phyloP scores from a whole-genome alignment of 495 filamentous ascomycete species.

The Aspergillus sclerotioniger region DNA sequence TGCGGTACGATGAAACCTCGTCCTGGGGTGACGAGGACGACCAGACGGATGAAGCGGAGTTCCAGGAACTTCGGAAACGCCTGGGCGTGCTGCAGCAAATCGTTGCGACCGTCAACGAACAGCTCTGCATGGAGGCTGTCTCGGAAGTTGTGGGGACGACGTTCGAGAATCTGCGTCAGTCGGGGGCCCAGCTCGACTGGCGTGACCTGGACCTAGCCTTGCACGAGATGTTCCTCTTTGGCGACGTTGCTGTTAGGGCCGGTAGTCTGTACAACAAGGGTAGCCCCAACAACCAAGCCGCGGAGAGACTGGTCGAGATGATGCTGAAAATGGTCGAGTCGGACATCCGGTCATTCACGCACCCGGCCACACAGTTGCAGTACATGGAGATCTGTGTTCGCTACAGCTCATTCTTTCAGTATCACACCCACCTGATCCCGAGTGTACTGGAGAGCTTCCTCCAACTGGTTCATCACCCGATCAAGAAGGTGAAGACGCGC shows the following conservation, averaged over 20 bases:
- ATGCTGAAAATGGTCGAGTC: slow-evolving; percentile 93
- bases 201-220: slow-evolving; percentile 93
- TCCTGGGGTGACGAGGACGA: slow-evolving; percentile 94
- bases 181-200: slow-evolving; percentile 79
- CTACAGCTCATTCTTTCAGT: slow-evolving; percentile 89
- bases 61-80: slow-evolving; percentile 86
- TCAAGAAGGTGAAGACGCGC: slow-evolving; percentile 77
- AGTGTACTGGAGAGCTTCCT: slow-evolving; percentile 92
- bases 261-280: slow-evolving; percentile 81
- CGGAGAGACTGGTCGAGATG: slow-evolving; percentile 79
- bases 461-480: slow-evolving; percentile 78
- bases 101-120: slow-evolving; percentile 79
- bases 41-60: slow-evolving; percentile 97
- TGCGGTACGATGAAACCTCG: slow-evolving; percentile 93
- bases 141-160: slow-evolving; percentile 78
- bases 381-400: slow-evolving; percentile 98
- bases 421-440: slow-evolving; percentile 72
- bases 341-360: slow-evolving; percentile 77
- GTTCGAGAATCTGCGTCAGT: slow-evolving; percentile 70
- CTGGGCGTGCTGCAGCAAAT: slow-evolving; percentile 88
- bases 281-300: slow-evolving; percentile 68
- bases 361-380: slow-evolving; percentile 88
- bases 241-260: slow-evolving; percentile 82
- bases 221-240: slow-evolving; percentile 95
- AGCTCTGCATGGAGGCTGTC: slow-evolving; percentile 80